Base-by-base conservation (phyloP, 2,329 filamentous ascomycete genomes). In the Colletotrichum incanum region DNA sequence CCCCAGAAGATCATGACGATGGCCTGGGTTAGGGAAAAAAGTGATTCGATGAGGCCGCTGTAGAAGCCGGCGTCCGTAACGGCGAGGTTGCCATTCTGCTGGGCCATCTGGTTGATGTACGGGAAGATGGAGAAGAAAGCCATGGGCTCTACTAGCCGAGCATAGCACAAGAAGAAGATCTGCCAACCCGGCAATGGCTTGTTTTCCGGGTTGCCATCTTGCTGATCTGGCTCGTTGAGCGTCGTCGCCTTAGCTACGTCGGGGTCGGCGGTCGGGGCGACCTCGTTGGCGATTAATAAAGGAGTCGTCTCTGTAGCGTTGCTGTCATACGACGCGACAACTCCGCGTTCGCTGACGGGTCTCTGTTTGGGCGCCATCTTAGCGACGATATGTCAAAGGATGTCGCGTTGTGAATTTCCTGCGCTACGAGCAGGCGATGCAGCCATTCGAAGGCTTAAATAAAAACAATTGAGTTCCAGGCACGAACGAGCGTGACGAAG, bases 61-160 rank as follows among this genome's bases (percentile, higher is more conserved):
- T 94, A 96, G 83, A 95, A 96, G 2, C 94, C 94, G 4, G 94
- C 90, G 79, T 94, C 91, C n/a, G 87, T 82, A 55, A 89, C 84
- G 1, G 86, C 80, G 2, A 96, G 81, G 14, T 85, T 77, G 12
- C 93, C 93, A 71, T 91, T 92, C 68, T 88, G 85, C 80, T 89
- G 84, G 47, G 94, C 90, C 93, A 96, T 96, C 78, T 92, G 85
- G 77, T 91, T 94, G 81, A 96, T 89, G 82, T 93, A 96, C 0
- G 93, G 93, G 76, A 96, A 93, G 79, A 96, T 94, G 79, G 87
- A 90, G 84, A 95, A 96, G 84, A 94, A 96, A n/a, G 93, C 92
- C 50, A 95, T 87, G 0, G 94, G 93, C 77, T 96, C 94, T 55
- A 94, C 85, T 34, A 93, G 78, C 7, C 93, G 90, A 1, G 91